Evolutionary conservation across 176 grass and related monocot species (phyloP), one percentile per base, ranked within the genome.

Genomic region (Luzula sylvatica): DNA sequence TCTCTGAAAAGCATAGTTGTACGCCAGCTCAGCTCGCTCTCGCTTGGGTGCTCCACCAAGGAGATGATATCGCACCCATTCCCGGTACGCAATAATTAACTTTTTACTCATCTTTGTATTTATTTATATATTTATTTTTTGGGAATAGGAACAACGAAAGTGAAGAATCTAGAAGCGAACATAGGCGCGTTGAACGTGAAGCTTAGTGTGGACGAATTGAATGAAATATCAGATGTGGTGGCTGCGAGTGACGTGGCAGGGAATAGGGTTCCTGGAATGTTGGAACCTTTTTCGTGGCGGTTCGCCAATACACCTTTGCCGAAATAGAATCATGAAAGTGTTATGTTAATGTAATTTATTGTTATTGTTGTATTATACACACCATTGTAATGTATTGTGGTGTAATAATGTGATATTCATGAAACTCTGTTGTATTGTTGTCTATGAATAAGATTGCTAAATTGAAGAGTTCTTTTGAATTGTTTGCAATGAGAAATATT

Each of bases 1-100:
- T 81, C 17, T 71, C 86, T 3, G 16, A 39, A 35, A 84, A 71
- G 65, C 72, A 81, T 73, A 65, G 55, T 13, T 85, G 80, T 61
- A 58, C 68, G 24, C 58, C 80, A 54, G 72, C 86, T 64, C 86
- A 90, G 43, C 76, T 85, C 49, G 80, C 80, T 53, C 54, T 90
- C 17, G 78, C 69, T 11, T 90, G 80, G 86, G 43, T 90, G 54
- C 69, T 84, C 52, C 69, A 81, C 65, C 80, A 74, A 81, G 86
- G 86, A 28, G 58, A 84, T 18, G 76, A 80, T 58, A 76, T 90
- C 3, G 72, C 80, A 6, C 80, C 86, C 28, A 84, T 90, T 48
- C 76, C 86, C 52, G 86, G 80, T 90, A 84, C 30, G 7, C 30
- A 35, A 35, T 35, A 7, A 35, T 8, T 14, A 41, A 48, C 11